phyloP scores from a whole-genome alignment of 1,284 basidiomycete genomes.

The Cerrena zonata region DNA sequence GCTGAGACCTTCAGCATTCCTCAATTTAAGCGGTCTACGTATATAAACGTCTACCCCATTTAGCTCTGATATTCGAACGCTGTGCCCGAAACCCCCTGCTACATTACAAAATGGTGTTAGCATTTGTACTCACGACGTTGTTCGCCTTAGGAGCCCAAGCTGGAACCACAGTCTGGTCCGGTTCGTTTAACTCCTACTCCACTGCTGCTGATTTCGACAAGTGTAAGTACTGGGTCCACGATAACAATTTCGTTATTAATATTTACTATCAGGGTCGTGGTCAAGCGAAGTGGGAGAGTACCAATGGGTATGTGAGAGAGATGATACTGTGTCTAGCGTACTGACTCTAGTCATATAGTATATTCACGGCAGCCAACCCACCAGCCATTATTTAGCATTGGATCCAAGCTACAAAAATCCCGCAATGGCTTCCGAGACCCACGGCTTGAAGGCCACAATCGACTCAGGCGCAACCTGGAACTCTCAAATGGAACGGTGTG shows the following conservation, averaged over 20 bases:
- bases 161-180: slow-evolving; percentile 50
- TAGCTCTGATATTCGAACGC: background rate
- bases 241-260: background rate
- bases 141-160: slow-evolving; percentile 33
- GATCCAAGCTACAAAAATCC: slow-evolving; percentile 57
- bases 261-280: slow-evolving; percentile 51
- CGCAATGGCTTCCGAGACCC: slow-evolving; percentile 45
- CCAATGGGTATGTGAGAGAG: slow-evolving; percentile 43
- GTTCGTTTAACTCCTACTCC: slow-evolving; percentile 44
- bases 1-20: no score
- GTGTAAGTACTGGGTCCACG: slow-evolving; percentile 31
- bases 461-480: slow-evolving; percentile 51
- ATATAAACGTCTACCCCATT: no score
- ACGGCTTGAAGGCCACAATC: slow-evolving; percentile 54
- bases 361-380: slow-evolving; percentile 52
- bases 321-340: background rate
- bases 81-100: no score
- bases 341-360: slow-evolving; percentile 36
- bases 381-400: slow-evolving; percentile 50
- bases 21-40: no score
- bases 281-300: slow-evolving; percentile 50
- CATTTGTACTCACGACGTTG: slow-evolving; percentile 11
- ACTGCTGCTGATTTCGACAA: slow-evolving; percentile 48
- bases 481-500: slow-evolving; percentile 31
- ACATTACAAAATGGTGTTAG: background rate